These are phyloP conservation scores for Phytophthora cactorum DNA, from an alignment of 352 stramenopile species.

Conservation along the genomic window DNA sequence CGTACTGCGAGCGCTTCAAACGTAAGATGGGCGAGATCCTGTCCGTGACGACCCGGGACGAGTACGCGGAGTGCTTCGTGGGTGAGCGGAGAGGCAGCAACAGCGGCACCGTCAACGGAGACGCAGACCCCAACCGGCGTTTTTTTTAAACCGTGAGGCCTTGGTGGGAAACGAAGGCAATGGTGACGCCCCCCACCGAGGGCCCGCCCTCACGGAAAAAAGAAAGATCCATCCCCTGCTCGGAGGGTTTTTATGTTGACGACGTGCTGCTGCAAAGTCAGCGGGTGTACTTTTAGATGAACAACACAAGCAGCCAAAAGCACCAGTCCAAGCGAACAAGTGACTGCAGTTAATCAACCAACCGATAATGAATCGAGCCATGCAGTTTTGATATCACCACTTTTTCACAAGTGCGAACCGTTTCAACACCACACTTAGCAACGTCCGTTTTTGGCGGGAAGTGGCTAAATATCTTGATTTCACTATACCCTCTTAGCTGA, in stretches of 20 bases:
- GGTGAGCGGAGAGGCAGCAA: slow-evolving; percentile 42
- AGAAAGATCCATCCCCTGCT: slow-evolving; percentile 36
- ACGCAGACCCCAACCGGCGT: slow-evolving; percentile 38
- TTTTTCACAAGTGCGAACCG: background rate
- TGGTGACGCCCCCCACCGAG: slow-evolving; percentile 39
- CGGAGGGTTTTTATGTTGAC: slow-evolving; percentile 40
- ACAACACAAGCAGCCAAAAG: slow-evolving; percentile 31
- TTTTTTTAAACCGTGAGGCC: slow-evolving; percentile 65
- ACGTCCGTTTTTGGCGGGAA: slow-evolving; percentile 21
- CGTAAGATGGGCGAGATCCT: slow-evolving; percentile 89
- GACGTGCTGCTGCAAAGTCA: slow-evolving; percentile 33
- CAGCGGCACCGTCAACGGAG: slow-evolving; percentile 14
- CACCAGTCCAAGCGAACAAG: slow-evolving; percentile 25
- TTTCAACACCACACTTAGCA: background rate
- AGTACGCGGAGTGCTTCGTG: slow-evolving; percentile 56
- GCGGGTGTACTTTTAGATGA: slow-evolving; percentile 48
- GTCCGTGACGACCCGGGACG: slow-evolving; percentile 69
- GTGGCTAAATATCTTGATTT: slow-evolving; percentile 21
- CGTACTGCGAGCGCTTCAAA: slow-evolving; percentile 91
- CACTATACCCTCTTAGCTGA: slow-evolving; percentile 19
- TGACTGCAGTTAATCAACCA: slow-evolving; percentile 37
- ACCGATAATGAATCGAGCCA: slow-evolving; percentile 37
- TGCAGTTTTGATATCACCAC: slow-evolving; percentile 32
- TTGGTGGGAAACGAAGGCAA: slow-evolving; percentile 42
- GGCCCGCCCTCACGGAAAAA: slow-evolving; percentile 44